Evolutionary conservation across 345 rosid genomes (phyloP), one percentile per base, ranked within the genome.

Genomic region (Populus euphratica): DNA sequence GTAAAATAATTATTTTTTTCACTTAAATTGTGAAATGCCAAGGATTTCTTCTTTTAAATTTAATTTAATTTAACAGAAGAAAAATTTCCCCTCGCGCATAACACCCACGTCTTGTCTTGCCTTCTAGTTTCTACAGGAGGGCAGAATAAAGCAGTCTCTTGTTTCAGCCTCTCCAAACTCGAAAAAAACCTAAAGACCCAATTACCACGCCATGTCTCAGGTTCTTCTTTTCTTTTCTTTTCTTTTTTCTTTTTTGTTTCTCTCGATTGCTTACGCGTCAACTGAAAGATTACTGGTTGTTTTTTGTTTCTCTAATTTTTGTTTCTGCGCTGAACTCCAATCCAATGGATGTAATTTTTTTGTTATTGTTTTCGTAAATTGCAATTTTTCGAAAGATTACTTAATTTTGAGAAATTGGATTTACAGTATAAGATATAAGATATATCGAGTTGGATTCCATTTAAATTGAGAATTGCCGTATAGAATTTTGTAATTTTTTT

Each of bases 181-280:
- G 21, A 6, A 25, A 65, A 65, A 65, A 65, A 2, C 69, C 38
- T 35, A 33, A 65, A 33, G 41, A 17, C 5, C 69, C 41, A 31
- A 33, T 65, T 16, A 2, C 69, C 69, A 39, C 59, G 73, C 77
- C 70, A 88, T 88, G 91, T 88, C 91, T 78, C 91, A 86, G 89
- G 91, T 88, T 59, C 25, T 11, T 69, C 7, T 10, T 39, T 9
- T 27, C 29, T 25, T 39, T 9, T 27, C 29, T 25, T 25, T 25
- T 44, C 27, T 11, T 69, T 10, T 41, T 39, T 9, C 4, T 63
- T 33, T 35, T 76, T 18, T 47, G n/a, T 18, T 73, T 73, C 12
- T 5, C 10, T 52, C 5, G 54, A 38, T 41, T 62, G 4, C 14
- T 39, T 9, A n/a, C 63, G 14, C 18, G 8, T 39, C 8, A 38